Evolutionary conservation across 2,329 filamentous ascomycete species (phyloP).

Genomic region (Aureobasidium uvarum): DNA sequence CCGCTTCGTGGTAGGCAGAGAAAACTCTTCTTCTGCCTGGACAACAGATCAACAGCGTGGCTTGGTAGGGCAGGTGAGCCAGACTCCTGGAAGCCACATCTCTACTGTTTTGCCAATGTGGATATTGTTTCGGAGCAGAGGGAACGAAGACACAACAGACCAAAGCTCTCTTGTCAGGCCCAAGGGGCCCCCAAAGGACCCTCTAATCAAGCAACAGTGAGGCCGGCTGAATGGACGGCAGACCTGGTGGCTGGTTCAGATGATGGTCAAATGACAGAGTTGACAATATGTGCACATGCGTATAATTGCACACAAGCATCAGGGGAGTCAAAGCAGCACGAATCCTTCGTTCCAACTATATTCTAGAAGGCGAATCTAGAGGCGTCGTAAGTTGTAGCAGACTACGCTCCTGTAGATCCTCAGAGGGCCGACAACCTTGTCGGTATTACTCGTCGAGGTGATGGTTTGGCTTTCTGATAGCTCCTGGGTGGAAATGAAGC

Average conservation of each 20-base stretch:
- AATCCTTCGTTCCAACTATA: conserved; percentile 23
- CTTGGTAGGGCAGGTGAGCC: conserved; percentile 3
- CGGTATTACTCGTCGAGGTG: conserved; percentile 13
- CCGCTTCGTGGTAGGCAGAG: neutral
- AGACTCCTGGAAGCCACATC: conserved; percentile 1
- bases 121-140: conserved; percentile 8
- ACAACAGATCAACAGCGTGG: conserved; percentile 9
- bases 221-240: neutral
- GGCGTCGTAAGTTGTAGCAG: conserved; percentile 3
- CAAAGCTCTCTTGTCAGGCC: neutral
- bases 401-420: conserved; percentile 6
- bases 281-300: neutral
- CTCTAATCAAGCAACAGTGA: neutral
- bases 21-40: conserved; percentile 4
- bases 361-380: conserved; percentile 14
- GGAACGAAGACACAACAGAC: neutral
- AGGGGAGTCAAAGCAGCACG: conserved; percentile 8
- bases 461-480: conserved; percentile 17
- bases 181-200: neutral
- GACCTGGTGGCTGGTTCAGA: conserved; percentile 15
- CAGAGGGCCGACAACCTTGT: conserved; percentile 12
- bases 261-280: conserved; percentile 9
- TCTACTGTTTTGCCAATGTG: conserved; percentile 9
- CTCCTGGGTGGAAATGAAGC: conserved; percentile 20
- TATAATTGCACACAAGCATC: conserved; percentile 12